These are phyloP conservation scores for Eucalyptus melliodora DNA, from an alignment of 345 rosid species.

Conservation along the genomic window DNA sequence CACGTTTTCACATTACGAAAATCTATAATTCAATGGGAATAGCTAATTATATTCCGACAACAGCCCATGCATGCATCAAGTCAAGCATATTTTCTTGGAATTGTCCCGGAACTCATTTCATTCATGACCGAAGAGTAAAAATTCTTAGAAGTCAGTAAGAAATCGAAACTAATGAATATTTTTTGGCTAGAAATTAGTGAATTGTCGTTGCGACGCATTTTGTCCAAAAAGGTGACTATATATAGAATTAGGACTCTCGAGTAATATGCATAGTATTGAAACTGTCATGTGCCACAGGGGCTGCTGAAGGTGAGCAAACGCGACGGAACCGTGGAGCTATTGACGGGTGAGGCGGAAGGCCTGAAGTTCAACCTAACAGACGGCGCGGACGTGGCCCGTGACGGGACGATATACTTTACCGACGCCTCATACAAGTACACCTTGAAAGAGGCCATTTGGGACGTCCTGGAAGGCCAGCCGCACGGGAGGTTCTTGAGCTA, in stretches of 20 bases:
- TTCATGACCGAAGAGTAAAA: no score
- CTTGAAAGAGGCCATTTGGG: constrained; percentile 2
- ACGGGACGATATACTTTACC: constrained; percentile 66
- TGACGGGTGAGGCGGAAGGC: constrained; percentile 61
- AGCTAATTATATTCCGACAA: no score
- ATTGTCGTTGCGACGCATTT: no score
- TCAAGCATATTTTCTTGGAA: not conserved
- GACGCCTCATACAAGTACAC: constrained; percentile 48
- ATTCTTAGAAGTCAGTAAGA: no score
- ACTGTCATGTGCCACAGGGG: constrained; percentile 22
- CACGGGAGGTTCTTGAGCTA: constrained; percentile 59
- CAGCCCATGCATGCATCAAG: not conserved
- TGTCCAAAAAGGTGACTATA: no score
- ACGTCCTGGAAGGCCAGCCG: constrained; percentile 45
- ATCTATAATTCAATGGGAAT: no score
- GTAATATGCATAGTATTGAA: not conserved
- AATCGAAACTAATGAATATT: no score
- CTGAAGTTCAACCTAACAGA: constrained; percentile 47
- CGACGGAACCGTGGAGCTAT: constrained; percentile 27
- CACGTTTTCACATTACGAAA: not conserved
- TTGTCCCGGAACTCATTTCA: not conserved
- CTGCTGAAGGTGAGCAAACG: constrained; percentile 32
- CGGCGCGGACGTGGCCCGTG: constrained; percentile 41
- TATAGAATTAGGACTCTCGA: not conserved
- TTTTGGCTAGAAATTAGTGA: no score